A percentile compares a stretch with the other conserved stretches of the same genome.
Evolutionary conservation across 768 basidiomycete species (phyloP).

Genomic region (Tricholoma saponaceum): DNA sequence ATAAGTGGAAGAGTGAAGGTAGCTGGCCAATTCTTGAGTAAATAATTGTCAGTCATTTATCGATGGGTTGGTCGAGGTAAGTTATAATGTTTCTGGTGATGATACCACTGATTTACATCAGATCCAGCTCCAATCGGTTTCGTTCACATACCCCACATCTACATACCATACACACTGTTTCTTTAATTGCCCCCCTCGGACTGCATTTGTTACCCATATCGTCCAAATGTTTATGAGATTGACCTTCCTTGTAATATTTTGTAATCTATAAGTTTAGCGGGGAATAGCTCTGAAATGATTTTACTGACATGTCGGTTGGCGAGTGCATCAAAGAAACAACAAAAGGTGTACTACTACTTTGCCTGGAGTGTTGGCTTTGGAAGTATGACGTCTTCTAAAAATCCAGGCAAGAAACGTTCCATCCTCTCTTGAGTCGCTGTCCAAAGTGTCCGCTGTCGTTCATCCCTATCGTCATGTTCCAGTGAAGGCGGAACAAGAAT

Average conservation of each 20-base stretch:
- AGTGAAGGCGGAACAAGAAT: constrained; percentile 70
- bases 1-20: constrained; percentile 78
- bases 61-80: background rate
- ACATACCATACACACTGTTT: background rate
- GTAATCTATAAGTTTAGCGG: background rate
- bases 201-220: background rate
- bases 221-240: background rate
- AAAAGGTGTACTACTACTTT: background rate
- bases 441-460: constrained; percentile 74
- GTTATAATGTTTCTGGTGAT: background rate
- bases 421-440: constrained; percentile 79
- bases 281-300: background rate
- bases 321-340: background rate
- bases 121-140: background rate
- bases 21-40: constrained; percentile 43
- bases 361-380: constrained; percentile 12
- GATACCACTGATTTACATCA: background rate
- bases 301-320: background rate
- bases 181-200: background rate
- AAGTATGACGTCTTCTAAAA: constrained; percentile 66
- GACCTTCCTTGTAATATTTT: background rate
- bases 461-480: constrained; percentile 45
- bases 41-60: constrained; percentile 1
- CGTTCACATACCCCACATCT: background rate
- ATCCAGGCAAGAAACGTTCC: constrained; percentile 89